Conservation (phyloP, 805 yeast genomes). For the Myxozyma udenii region DNA sequence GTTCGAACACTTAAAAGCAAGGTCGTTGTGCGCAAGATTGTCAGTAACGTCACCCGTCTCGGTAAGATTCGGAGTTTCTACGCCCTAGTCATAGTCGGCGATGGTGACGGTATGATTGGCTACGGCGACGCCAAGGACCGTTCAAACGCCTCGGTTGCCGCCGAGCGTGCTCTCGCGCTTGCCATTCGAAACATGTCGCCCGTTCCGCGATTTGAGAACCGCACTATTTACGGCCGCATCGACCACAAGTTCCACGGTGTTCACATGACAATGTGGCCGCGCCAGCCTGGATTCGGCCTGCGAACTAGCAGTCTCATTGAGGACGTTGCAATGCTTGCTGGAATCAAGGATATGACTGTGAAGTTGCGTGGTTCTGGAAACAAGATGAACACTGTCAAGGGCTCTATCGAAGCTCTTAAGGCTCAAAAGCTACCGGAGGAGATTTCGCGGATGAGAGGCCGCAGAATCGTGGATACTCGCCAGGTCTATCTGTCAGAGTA, state of each 20-base stretch:
- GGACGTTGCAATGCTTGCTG: conserved; percentile 89
- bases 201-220: conserved; percentile 82
- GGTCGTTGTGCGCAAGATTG: conserved; percentile 50
- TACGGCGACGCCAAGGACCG: conserved; percentile 92
- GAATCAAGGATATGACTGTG: conserved; percentile 88
- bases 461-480: conserved; percentile 89
- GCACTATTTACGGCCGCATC: conserved; percentile 84
- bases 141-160: conserved; percentile 69
- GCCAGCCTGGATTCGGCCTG: conserved; percentile 65
- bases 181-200: conserved; percentile 81
- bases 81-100: conserved; percentile 86
- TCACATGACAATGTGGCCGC: conserved; percentile 72
- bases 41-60: conserved; percentile 85
- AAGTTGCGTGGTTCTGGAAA: conserved; percentile 83
- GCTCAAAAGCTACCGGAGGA: conserved; percentile 82
- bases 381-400: conserved; percentile 90
- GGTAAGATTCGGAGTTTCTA: conserved; percentile 84
- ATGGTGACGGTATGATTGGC: conserved; percentile 89
- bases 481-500: too few relatives aligned
- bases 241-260: conserved; percentile 86
- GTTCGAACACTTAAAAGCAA: conserved; percentile 1
- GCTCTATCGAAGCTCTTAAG: conserved; percentile 77
- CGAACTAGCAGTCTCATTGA: conserved; percentile 86
- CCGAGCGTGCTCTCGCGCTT: conserved; percentile 84
- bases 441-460: conserved; percentile 87